Evolutionary conservation across 768 basidiomycete genomes (phyloP), one percentile per base, ranked within the genome.

Genomic region (Asterophora parasitica): DNA sequence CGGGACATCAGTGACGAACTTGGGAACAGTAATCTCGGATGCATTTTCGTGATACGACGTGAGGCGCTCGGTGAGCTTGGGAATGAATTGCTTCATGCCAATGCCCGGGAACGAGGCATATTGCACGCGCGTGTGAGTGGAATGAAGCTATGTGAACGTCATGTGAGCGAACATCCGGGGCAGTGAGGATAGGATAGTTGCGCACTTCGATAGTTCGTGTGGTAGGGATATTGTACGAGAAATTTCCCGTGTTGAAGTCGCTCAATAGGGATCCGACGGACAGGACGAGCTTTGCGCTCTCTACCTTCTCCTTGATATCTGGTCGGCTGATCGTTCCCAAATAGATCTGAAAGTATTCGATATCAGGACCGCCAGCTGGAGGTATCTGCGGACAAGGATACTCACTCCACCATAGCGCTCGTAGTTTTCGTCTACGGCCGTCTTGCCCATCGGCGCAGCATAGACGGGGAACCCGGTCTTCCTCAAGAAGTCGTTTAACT

Each of bases 211-310:
- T 70, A 11, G 79, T 81, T 33, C 72, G 73, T 9, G 65, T 62
- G 0, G 71, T 71, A 4, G 83, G 80, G 38, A 85, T 82, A 42
- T 76, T 78, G 58, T 88, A 90, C 0, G 85, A 85, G 65, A 91
- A 92, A 63, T 85, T 86, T 27, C 90, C 92, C 1, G 88, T 89
- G 65, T 94, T 94, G 72, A 90, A 92, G 63, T 94, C 91, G 38
- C 77, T 81, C 60, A 78, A 79, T 42, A 89, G 68, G 1, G 70
- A 65, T 4, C 89, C 88, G 49, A 94, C 69, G 10, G 85, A 86
- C 10, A 94, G 59, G 42, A 90, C 81, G 35, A 93, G 70, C 54
- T 83, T 86, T 4, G 89, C 82, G 2, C 61, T 70, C 65, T 94
- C 91, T 23, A 93, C 81, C 51, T 74, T 79, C 44, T 82, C 77